phyloP scores from a whole-genome alignment of 495 filamentous ascomycete genomes.

The Penicillium longicatenatum region DNA sequence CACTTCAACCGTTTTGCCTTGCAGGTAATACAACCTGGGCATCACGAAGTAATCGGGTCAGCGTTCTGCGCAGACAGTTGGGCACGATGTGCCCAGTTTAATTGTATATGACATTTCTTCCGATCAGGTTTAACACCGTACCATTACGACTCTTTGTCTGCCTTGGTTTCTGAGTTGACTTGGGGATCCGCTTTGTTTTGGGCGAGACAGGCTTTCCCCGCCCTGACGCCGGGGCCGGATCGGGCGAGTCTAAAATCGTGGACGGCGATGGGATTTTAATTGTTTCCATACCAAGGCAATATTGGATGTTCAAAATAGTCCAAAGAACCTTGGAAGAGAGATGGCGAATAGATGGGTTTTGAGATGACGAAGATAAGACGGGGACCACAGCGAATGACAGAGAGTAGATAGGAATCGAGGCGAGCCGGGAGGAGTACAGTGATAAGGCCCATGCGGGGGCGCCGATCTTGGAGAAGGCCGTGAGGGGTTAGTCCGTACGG shows the following conservation, averaged over 20 bases:
- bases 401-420: conserved; percentile 3
- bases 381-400: conserved; percentile 14
- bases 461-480: conserved; percentile 13
- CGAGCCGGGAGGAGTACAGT: conserved; percentile 6
- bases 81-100: conserved; percentile 2
- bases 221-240: conserved; percentile 31
- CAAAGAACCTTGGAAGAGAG: not conserved
- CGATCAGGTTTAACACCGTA: conserved; percentile 43
- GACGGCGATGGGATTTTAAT: conserved; percentile 67
- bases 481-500: not conserved
- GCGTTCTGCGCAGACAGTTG: conserved; percentile 29
- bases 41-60: conserved; percentile 33
- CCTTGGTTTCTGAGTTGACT: conserved; percentile 57
- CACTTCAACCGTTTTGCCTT: conserved; percentile 82
- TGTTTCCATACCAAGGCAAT: conserved; percentile 53
- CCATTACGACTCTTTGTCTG: conserved; percentile 86
- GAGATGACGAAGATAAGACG: conserved; percentile 16
- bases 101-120: conserved; percentile 4
- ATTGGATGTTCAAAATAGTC: not conserved
- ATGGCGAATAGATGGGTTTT: not conserved
- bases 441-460: conserved; percentile 27
- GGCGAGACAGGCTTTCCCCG: conserved; percentile 32
- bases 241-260: conserved; percentile 54
- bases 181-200: conserved; percentile 28
- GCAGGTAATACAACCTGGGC: conserved; percentile 75